These are phyloP conservation scores for Malassezia arunalokei DNA, from an alignment of 1,284 basidiomycete genomes.

Conservation along the genomic window DNA sequence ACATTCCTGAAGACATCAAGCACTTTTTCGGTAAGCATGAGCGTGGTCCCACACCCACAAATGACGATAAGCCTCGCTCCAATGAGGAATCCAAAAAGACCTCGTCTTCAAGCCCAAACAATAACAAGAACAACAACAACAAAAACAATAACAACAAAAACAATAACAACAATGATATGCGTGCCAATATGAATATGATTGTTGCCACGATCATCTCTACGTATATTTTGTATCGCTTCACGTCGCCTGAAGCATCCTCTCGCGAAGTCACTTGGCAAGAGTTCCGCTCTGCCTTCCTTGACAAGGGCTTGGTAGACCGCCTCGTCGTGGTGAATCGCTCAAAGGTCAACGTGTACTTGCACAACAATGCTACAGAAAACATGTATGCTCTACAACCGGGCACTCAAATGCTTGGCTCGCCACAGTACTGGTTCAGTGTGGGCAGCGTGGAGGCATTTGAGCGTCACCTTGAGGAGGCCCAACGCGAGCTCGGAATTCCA, in stretches of 20 bases:
- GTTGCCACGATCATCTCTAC: constrained; percentile 52
- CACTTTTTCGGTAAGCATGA: constrained; percentile 23
- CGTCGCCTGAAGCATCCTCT: constrained; percentile 51
- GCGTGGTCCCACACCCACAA: not conserved
- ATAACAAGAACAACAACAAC: constrained; percentile 19
- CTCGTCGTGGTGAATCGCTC: constrained; percentile 83
- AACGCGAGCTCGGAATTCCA: constrained; percentile 81
- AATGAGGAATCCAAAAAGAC: constrained; percentile 17
- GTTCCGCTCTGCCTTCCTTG: constrained; percentile 85
- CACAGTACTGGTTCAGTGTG: constrained; percentile 79
- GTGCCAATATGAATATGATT: constrained; percentile 37
- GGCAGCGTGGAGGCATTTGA: constrained; percentile 96
- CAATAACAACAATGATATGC: constrained; percentile 25
- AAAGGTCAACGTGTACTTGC: constrained; percentile 68
- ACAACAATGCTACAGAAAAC: constrained; percentile 67
- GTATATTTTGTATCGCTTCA: constrained; percentile 58
- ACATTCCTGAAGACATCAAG: constrained; percentile 31
- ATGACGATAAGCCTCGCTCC: not conserved
- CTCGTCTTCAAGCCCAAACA: not conserved
- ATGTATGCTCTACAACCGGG: constrained; percentile 47
- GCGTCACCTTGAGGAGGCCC: constrained; percentile 81
- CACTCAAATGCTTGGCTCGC: constrained; percentile 19
- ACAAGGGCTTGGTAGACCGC: constrained; percentile 90
- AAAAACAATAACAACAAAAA: constrained; percentile 13
- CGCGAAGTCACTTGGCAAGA: constrained; percentile 98